A percentile compares a stretch with the other conserved stretches of the same genome.
phyloP scores from a whole-genome alignment of 768 basidiomycete genomes.

The Boletus barrowsii region DNA sequence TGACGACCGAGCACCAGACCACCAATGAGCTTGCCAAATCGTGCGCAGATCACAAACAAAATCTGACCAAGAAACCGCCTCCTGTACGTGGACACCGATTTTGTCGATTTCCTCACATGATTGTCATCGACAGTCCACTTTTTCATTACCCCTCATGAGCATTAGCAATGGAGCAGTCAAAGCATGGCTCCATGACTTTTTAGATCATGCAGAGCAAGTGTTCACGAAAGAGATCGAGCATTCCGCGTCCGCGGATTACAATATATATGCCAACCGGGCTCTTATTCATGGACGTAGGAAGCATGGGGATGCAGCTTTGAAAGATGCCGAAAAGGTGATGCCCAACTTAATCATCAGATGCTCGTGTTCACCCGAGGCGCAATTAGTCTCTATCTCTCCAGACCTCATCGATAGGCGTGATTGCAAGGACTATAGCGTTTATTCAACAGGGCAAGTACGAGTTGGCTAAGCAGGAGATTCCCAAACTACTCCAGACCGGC shows the following conservation, averaged over 20 bases:
- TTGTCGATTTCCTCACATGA: not conserved
- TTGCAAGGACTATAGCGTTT: conserved; percentile 12
- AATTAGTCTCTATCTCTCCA: conserved; percentile 10
- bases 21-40: not conserved
- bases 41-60: conserved; percentile 5
- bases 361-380: not conserved
- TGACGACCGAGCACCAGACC: not conserved
- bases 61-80: not conserved
- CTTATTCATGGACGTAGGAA: conserved; percentile 8
- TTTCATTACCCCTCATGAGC: conserved; percentile 13
- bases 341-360: not conserved
- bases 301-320: not conserved
- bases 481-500: not conserved
- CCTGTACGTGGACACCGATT: not conserved
- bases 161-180: conserved; percentile 17
- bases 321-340: conserved; percentile 12
- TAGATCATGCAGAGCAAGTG: conserved; percentile 6
- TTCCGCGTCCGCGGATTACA: not conserved
- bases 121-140: conserved; percentile 3
- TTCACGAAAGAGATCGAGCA: conserved; percentile 8
- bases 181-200: conserved; percentile 15
- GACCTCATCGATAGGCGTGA: conserved; percentile 13
- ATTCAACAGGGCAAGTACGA: not conserved
- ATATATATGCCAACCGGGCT: conserved; percentile 15
- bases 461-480: conserved; percentile 5